phyloP scores from a whole-genome alignment of 306 rosid genomes.

The Quercus robur region DNA sequence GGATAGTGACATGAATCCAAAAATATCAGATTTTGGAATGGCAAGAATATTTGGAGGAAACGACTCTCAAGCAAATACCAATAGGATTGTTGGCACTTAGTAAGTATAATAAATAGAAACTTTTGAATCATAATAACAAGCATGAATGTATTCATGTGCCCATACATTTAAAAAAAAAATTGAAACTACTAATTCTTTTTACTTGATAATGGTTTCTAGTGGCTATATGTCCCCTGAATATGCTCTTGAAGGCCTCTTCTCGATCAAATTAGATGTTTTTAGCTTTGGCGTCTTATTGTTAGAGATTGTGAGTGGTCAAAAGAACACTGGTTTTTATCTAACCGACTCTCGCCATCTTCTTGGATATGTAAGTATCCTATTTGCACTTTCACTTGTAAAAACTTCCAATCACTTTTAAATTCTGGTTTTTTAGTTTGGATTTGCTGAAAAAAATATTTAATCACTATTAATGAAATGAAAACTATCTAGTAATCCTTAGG shows the following conservation, averaged over 20 bases:
- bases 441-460: too few relatives aligned
- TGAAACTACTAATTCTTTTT: background rate
- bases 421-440: too few relatives aligned
- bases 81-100: conserved; percentile 34
- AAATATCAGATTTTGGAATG: conserved; percentile 42
- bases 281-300: conserved; percentile 32
- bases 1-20: conserved; percentile 28
- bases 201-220: background rate
- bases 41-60: conserved; percentile 24
- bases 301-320: conserved; percentile 34
- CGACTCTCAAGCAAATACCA: conserved; percentile 32
- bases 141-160: background rate
- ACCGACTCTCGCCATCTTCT: conserved; percentile 31
- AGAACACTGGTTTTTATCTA: conserved; percentile 31
- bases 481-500: too few relatives aligned
- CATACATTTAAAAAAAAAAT: too few relatives aligned
- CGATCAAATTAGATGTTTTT: conserved; percentile 28
- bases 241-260: conserved; percentile 26
- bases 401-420: background rate
- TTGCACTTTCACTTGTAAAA: background rate
- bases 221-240: conserved; percentile 31
- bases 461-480: too few relatives aligned
- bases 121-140: background rate
- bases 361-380: conserved; percentile 26
- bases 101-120: conserved; percentile 8